Conservation (phyloP, 176 grass and related monocot genomes). For the Luzula sylvatica region DNA sequence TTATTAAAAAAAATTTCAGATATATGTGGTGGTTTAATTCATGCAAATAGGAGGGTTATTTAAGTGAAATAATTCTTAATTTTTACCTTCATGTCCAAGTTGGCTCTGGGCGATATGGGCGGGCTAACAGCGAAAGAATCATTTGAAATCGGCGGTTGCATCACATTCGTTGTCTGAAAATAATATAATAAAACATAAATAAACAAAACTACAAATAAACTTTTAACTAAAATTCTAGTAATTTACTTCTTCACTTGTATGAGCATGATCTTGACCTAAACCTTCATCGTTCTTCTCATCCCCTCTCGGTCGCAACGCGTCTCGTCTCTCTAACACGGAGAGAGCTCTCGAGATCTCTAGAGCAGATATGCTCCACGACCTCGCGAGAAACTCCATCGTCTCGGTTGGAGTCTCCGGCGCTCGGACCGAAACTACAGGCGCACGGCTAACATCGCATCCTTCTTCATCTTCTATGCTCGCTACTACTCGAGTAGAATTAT, state of each 20-base stretch:
- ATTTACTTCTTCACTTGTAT: constrained; percentile 6
- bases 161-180: constrained; percentile 18
- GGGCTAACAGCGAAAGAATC: constrained; percentile 25
- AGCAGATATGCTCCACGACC: constrained; percentile 86
- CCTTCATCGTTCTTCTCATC: neutral
- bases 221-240: neutral
- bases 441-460: constrained; percentile 24
- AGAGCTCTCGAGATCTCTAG: constrained; percentile 84
- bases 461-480: constrained; percentile 15
- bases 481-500: neutral
- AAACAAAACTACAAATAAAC: neutral
- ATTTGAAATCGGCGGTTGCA: constrained; percentile 7
- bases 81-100: constrained; percentile 46
- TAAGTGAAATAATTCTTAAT: neutral
- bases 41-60: neutral
- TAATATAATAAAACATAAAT: neutral
- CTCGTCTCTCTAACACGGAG: constrained; percentile 42
- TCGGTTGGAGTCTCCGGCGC: constrained; percentile 85
- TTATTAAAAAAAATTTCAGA: too few relatives aligned
- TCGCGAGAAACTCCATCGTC: constrained; percentile 84
- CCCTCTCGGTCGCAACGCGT: constrained; percentile 12
- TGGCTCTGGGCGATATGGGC: constrained; percentile 51
- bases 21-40: neutral
- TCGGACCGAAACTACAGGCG: constrained; percentile 33
- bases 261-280: neutral